Evolutionary conservation across 768 basidiomycete genomes (phyloP), one percentile per base, ranked within the genome.

Genomic region (Phylloporus sp.): DNA sequence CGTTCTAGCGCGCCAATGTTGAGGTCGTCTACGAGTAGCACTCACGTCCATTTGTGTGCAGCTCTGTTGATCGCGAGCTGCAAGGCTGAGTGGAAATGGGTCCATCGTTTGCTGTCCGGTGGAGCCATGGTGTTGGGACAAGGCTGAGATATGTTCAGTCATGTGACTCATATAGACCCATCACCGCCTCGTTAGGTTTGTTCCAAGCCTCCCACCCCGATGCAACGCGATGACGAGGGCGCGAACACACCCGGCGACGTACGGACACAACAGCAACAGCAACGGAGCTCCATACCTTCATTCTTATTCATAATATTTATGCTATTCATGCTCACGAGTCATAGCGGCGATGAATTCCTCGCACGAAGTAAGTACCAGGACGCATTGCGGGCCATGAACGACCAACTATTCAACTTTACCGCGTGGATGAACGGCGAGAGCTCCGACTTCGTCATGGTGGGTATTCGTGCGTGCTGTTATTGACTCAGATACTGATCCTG

Each of bases 311-410:
- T 90, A 44, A 76, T 74, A 54, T 78, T 90, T 48, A 73, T 89
- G 60, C 70, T 90, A 22, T 89, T 85, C 66, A 75, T 90, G 78
- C 77, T 90, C 64, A 86, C 83, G 38, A 88, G 81, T 55, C 81
- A 84, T 49, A 82, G 76, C 49, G 75, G 78, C 7, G 86, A 87
- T 56, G 84, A 86, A 58, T 78, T 77, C 48, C 67, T 81, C 5
- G 75, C 77, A 14, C 71, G 80, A 48, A 79, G 76, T 55, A 80
- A 81, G 46, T 86, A 84, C 61, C 73, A 84, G 59, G 78, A 87
- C 51, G 70, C 79, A n/a, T 59, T 90, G 5, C 68, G 72, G 24
- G 72, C 72, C 7, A 63, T 89, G 49, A 72, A 72, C 26, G 71
- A 77, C 57, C 80, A 86, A 50, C 63, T 82, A 11, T 75, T 76